Conservation (phyloP, 2,329 filamentous ascomycete species). For the Botryosphaeria dothidea region DNA sequence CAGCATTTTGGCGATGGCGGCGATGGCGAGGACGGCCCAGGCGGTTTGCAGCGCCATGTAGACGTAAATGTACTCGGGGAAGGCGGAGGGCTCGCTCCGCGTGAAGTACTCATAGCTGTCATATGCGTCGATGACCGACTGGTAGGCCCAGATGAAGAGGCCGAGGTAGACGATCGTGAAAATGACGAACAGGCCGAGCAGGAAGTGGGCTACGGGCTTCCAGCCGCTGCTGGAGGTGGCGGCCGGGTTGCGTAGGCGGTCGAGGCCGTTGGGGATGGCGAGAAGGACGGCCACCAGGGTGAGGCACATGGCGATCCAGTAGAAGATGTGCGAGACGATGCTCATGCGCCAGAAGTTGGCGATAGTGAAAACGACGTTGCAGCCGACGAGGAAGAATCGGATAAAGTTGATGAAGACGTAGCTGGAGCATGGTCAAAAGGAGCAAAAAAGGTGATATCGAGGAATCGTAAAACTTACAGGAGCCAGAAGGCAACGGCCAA, state of each 20-base stretch:
- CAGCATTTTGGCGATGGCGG: too few relatives aligned
- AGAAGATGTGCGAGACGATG: background rate
- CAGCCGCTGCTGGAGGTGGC: background rate
- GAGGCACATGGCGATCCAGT: background rate
- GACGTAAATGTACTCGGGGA: background rate
- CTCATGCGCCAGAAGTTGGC: background rate
- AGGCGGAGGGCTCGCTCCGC: background rate
- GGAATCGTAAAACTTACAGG: background rate
- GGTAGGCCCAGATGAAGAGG: background rate
- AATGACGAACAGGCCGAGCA: background rate
- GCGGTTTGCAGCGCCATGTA: background rate
- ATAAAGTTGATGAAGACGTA: background rate
- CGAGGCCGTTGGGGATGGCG: background rate
- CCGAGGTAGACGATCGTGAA: background rate
- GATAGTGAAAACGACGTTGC: background rate
- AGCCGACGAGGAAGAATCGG: background rate
- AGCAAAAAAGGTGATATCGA: background rate
- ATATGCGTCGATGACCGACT: background rate
- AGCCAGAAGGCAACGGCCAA: background rate
- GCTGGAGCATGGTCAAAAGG: background rate
- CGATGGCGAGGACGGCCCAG: background rate
- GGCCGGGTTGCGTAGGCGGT: background rate
- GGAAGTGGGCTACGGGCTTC: background rate
- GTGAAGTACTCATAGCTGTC: background rate
- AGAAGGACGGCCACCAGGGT: background rate